Evolutionary conservation across 306 rosid species (phyloP).

Genomic region (Dryas drummondii): DNA sequence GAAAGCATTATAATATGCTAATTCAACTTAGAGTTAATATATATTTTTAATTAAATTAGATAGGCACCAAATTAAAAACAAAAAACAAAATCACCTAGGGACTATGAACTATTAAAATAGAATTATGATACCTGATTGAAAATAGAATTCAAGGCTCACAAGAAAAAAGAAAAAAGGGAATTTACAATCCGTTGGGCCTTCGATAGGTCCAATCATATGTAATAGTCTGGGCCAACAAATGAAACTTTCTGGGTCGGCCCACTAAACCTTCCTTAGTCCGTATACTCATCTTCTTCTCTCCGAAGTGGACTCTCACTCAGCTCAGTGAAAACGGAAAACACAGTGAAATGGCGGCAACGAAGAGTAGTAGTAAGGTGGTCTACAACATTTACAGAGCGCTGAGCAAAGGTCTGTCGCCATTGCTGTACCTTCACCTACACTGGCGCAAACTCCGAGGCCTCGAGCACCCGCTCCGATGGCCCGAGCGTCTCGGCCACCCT

Average conservation of each 20-base stretch:
- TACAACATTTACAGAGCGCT: slow-evolving; percentile 69
- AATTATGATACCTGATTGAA: too few relatives aligned
- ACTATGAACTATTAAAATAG: too few relatives aligned
- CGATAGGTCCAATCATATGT: neutral
- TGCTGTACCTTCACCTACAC: slow-evolving; percentile 56
- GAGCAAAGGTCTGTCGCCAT: slow-evolving; percentile 59
- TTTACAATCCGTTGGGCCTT: too few relatives aligned
- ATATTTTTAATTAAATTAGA: too few relatives aligned
- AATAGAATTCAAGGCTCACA: too few relatives aligned
- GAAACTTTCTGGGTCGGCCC: neutral
- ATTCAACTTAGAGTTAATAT: too few relatives aligned
- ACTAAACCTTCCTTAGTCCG: neutral
- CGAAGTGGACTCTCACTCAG: too few relatives aligned
- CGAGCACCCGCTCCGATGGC: slow-evolving; percentile 72
- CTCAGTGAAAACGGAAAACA: neutral
- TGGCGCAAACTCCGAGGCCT: slow-evolving; percentile 64
- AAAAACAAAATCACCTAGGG: too few relatives aligned
- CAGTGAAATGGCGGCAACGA: slow-evolving; percentile 39
- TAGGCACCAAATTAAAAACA: too few relatives aligned
- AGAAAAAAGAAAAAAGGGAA: too few relatives aligned
- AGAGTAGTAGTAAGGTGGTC: slow-evolving; percentile 38
- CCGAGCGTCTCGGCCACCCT: slow-evolving; percentile 75
- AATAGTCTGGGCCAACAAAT: neutral
- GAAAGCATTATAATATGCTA: too few relatives aligned
- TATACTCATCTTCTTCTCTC: too few relatives aligned